Evolutionary conservation across 129 eudicot genomes (phyloP), one percentile per base, ranked within the genome.

Genomic region (Centrapalus pauciflorus): DNA sequence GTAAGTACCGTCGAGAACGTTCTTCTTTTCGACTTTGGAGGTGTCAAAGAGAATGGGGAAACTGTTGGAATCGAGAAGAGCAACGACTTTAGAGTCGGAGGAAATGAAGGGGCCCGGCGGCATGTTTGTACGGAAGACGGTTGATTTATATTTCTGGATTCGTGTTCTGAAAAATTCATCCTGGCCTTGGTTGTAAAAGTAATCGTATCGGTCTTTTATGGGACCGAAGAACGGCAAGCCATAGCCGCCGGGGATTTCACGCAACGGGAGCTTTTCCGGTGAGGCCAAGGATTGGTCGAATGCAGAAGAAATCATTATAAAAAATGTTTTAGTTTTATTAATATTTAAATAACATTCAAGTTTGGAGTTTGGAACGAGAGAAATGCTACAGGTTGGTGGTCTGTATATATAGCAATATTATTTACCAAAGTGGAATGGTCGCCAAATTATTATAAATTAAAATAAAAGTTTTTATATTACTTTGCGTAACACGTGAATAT

Each of bases 211-310:
- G 33, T 84, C 85, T 34, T 43, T 72, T 0, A 80, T 25, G 0
- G 85, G 35, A n/a, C 89, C 89, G 49, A 84, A 1, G 16, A 80
- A 40, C 2, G 83, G 89, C 0, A 46, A n/a, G 35, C 89, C 89
- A 25, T 76, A 84, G 37, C n/a, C 45, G 19, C 89, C 85, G 9
- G 85, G 89, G 33, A 84, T 80, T 69, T 80, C 72, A 4, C 38
- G 50, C 7, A 80, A 6, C 0, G 89, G 76, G 27, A 76, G 82
- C 3, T 48, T n/a, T n/a, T n/a, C 52, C 21, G 30, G 4, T 37
- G 67, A 52, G 30, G 51, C 0, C 21, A 32, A 14, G 23, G 50
- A 4, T 34, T 67, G 40, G 27, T 65, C 21, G 60, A 59, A 46
- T 8, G 71, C 24, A 1, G 71, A 66, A 4, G 71, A 17, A 33